phyloP scores from a whole-genome alignment of 768 basidiomycete genomes.

The Psilocybe cubensis region DNA sequence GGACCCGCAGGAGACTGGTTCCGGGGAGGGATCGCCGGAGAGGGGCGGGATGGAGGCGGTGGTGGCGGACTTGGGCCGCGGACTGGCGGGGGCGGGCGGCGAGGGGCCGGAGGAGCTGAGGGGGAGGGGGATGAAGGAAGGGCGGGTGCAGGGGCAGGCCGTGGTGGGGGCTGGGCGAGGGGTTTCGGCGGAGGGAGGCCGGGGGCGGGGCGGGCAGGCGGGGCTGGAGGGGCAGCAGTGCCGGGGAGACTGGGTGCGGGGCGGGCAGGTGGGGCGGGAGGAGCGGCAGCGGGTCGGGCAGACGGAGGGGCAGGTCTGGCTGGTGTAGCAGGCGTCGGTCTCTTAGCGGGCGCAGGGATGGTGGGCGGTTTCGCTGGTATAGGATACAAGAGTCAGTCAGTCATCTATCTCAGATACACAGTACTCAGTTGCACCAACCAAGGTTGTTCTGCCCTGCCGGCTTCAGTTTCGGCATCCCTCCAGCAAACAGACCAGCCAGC shows the following conservation, averaged over 20 bases:
- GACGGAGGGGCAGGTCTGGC: constrained; percentile 33
- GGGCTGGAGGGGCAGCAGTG: constrained; percentile 23
- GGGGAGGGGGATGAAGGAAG: neutral
- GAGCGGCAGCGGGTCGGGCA: constrained; percentile 32
- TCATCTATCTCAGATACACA: constrained; percentile 9
- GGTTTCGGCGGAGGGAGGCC: constrained; percentile 39
- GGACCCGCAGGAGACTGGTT: constrained; percentile 36
- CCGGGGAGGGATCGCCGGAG: constrained; percentile 45
- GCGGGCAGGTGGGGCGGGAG: constrained; percentile 4
- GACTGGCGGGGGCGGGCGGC: constrained; percentile 41
- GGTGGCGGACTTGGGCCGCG: constrained; percentile 35
- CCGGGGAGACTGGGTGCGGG: constrained; percentile 3
- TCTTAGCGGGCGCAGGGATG: constrained; percentile 55
- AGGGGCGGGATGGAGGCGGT: constrained; percentile 40
- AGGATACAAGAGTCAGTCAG: no score
- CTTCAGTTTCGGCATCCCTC: constrained; percentile 90
- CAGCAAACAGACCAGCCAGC: constrained; percentile 84
- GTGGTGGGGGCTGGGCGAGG: constrained; percentile 18
- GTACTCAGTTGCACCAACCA: constrained; percentile 49
- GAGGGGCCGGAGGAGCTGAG: constrained; percentile 42
- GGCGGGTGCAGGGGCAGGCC: constrained; percentile 5
- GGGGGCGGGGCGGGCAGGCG: constrained; percentile 36
- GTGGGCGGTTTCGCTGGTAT: constrained; percentile 68
- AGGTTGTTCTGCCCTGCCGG: constrained; percentile 66
- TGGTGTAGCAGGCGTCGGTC: constrained; percentile 35